phyloP scores from a whole-genome alignment of 331 rosid genomes.

The Malus hybrid region DNA sequence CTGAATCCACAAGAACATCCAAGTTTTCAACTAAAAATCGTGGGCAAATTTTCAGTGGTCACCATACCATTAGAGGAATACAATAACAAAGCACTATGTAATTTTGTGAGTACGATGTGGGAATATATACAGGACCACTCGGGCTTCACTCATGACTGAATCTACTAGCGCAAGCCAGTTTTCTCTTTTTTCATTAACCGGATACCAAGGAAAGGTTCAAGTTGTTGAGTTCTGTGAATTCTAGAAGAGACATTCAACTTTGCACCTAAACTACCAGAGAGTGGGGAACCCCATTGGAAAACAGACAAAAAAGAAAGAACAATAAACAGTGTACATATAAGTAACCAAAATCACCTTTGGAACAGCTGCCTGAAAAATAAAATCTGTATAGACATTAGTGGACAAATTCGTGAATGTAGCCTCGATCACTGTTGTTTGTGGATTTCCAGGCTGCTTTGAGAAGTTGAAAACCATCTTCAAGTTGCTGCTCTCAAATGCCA shows the following conservation, averaged over 20 bases:
- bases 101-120: background rate
- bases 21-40: background rate
- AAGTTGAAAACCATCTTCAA: slow-evolving; percentile 70
- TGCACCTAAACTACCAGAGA: background rate
- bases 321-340: background rate
- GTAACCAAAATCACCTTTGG: slow-evolving; percentile 67
- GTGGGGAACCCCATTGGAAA: background rate
- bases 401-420: slow-evolving; percentile 79
- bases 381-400: slow-evolving; percentile 51
- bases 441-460: slow-evolving; percentile 73
- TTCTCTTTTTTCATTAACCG: background rate
- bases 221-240: background rate
- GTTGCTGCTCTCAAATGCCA: slow-evolving; percentile 83
- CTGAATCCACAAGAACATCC: background rate
- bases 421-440: slow-evolving; percentile 68
- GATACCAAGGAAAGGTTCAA: background rate
- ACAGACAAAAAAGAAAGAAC: background rate
- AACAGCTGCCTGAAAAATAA: slow-evolving; percentile 98
- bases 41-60: background rate
- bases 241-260: background rate
- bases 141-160: background rate
- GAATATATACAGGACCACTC: background rate
- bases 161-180: background rate
- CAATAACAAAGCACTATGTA: background rate
- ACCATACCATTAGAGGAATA: background rate